A percentile compares a stretch with the other conserved stretches of the same genome.
phyloP scores from a whole-genome alignment of 176 grass and related monocot genomes.

The Thinopyrum elongatum region DNA sequence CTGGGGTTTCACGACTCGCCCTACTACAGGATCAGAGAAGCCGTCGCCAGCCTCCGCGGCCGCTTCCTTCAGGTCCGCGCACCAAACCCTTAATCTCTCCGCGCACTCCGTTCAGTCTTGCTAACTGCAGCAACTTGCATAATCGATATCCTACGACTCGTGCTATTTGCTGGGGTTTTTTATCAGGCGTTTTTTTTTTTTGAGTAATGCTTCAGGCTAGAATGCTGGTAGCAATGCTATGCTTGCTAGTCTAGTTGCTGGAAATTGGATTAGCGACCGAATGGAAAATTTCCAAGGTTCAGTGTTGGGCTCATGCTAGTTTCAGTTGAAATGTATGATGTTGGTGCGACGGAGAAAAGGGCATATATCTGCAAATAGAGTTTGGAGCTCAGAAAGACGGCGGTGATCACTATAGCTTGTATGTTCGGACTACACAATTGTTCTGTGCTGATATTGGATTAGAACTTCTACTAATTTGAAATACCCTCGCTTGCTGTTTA shows the following conservation, averaged over 20 bases:
- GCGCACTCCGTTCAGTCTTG: neutral
- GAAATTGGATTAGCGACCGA: neutral
- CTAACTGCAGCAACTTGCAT: neutral
- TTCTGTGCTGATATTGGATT: neutral
- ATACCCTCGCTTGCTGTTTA: neutral
- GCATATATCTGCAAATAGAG: neutral
- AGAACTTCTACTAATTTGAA: neutral
- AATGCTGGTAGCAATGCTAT: neutral
- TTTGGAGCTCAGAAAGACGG: neutral
- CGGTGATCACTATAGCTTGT: neutral
- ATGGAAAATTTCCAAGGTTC: neutral
- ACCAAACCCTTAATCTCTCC: constrained; percentile 16
- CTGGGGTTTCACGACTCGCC: constrained; percentile 42
- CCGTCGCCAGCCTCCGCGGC: constrained; percentile 34
- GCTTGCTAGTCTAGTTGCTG: neutral
- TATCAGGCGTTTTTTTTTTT: neutral
- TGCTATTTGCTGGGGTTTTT: neutral
- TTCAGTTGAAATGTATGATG: neutral
- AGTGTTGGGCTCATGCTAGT: neutral
- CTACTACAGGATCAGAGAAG: constrained; percentile 45
- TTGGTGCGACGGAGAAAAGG: neutral
- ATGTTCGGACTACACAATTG: neutral
- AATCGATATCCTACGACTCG: neutral
- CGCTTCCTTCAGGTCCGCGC: constrained; percentile 42
- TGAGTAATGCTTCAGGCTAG: constrained; percentile 4